Evolutionary conservation across 139 green algal genomes (phyloP).

Genomic region (Tetradesmus lagerheimii): DNA sequence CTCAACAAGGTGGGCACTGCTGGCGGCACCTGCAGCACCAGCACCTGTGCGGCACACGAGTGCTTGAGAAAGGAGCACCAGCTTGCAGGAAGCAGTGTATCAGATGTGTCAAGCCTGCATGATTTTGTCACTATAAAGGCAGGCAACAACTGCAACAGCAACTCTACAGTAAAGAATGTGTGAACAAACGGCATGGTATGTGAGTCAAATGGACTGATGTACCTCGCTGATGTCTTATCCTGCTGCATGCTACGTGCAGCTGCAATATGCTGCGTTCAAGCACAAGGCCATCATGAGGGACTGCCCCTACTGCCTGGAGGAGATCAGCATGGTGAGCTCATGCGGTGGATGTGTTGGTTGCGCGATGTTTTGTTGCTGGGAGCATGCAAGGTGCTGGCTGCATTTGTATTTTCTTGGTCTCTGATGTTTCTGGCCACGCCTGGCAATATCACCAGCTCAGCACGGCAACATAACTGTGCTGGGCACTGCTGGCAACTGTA

Average conservation of each 20-base stretch:
- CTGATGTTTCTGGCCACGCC: too few relatives aligned
- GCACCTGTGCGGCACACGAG: background rate
- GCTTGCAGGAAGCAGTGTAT: background rate
- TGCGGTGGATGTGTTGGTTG: too few relatives aligned
- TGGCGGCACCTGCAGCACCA: background rate
- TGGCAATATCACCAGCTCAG: too few relatives aligned
- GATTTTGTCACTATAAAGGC: background rate
- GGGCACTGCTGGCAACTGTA: too few relatives aligned
- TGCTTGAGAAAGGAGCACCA: background rate
- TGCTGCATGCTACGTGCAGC: background rate
- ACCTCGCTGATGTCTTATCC: background rate
- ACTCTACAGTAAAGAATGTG: background rate
- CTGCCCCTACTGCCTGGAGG: constrained; percentile 36
- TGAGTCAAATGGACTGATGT: background rate
- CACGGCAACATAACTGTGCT: too few relatives aligned
- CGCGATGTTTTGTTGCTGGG: too few relatives aligned
- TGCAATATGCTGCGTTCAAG: constrained; percentile 44
- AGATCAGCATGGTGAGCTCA: constrained; percentile 34
- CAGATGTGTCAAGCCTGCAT: background rate
- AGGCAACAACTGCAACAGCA: too few relatives aligned
- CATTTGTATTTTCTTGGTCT: background rate
- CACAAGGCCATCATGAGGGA: constrained; percentile 45
- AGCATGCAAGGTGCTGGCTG: background rate
- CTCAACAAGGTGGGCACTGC: constrained; percentile 32
- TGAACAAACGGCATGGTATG: background rate